Evolutionary conservation across 495 filamentous ascomycete genomes (phyloP).

Genomic region (Xylaria cubensis): DNA sequence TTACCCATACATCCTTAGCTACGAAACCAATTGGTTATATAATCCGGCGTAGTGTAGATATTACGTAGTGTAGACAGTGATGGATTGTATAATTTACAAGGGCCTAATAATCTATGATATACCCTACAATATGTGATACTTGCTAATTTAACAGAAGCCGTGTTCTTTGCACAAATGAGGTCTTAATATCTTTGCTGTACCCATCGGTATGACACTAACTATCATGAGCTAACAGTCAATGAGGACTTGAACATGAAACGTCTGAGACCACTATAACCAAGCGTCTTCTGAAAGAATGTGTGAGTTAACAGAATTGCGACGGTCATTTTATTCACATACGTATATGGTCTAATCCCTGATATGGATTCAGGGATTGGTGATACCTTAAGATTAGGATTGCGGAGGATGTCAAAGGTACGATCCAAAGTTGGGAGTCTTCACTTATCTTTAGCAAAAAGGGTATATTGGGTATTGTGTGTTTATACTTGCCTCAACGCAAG

Average conservation of each 20-base stretch:
- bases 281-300: not conserved
- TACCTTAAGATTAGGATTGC: not conserved
- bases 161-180: not conserved
- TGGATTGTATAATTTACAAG: not conserved
- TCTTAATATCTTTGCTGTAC: not conserved
- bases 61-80: not conserved
- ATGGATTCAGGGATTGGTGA: not conserved
- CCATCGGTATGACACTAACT: not conserved
- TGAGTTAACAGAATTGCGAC: not conserved
- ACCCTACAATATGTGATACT: not conserved
- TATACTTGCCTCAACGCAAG: conserved; percentile 16
- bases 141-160: not conserved
- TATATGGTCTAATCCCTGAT: not conserved
- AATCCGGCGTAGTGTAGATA: no score
- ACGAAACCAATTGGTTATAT: no score
- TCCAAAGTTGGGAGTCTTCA: conserved; percentile 2
- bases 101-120: not conserved
- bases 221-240: not conserved
- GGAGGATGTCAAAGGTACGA: conserved; percentile 5
- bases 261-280: not conserved
- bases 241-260: not conserved
- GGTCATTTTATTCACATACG: not conserved
- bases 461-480: not conserved
- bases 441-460: not conserved
- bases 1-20: no score